phyloP scores from a whole-genome alignment of 2,329 filamentous ascomycete species.

The Verticillium albo-atrum region DNA sequence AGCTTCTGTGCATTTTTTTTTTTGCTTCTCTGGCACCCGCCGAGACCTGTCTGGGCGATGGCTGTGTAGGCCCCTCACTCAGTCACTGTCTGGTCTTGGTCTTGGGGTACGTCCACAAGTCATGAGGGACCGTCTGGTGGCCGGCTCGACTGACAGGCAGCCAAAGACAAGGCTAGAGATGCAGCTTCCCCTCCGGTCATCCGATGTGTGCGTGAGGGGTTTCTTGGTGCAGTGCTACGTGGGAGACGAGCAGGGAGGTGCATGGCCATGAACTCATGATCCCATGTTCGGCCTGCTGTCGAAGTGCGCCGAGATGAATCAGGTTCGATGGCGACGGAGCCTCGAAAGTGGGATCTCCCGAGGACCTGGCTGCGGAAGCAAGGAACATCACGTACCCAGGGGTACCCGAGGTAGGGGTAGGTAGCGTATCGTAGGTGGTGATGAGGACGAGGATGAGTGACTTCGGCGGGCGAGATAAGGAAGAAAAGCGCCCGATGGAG shows the following conservation, averaged over 20 bases:
- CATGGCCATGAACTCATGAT: too few species aligned
- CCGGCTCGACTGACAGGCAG: neutral
- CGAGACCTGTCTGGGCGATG: too few species aligned
- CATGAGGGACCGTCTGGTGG: neutral
- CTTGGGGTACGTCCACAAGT: neutral
- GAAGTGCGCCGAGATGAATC: too few species aligned
- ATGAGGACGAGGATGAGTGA: neutral
- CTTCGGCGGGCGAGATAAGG: neutral
- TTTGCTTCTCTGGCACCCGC: neutral
- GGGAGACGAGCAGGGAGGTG: too few species aligned
- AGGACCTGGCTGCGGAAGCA: too few species aligned
- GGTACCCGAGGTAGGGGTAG: too few species aligned
- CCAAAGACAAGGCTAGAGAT: neutral
- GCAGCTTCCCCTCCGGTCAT: neutral
- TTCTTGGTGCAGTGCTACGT: neutral
- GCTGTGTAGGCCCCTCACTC: too few species aligned
- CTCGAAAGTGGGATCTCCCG: too few species aligned
- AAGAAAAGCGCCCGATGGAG: neutral
- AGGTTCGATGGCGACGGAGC: too few species aligned
- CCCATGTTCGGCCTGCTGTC: too few species aligned
- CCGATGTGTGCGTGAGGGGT: neutral
- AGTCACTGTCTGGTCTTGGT: neutral
- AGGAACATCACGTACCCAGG: too few species aligned
- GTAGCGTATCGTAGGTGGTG: too few species aligned
- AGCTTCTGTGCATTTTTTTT: neutral